Base-by-base conservation (phyloP, 495 filamentous ascomycete species). In the Amorphotheca resinae region DNA sequence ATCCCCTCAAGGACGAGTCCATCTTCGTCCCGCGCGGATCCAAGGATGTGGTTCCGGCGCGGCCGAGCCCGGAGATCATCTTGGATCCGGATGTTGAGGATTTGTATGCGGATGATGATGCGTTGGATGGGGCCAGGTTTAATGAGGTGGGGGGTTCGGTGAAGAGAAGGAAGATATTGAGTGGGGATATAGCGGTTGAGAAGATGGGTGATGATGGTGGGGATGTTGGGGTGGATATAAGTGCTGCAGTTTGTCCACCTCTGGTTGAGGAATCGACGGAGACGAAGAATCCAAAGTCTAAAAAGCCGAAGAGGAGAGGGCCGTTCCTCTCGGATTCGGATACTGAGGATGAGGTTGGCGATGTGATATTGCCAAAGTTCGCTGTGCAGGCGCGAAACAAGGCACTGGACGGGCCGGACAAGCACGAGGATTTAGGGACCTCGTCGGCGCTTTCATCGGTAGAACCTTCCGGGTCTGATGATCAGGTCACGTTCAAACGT, bases 131-230 rank as follows among this genome's bases (percentile, higher is more conserved):
- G n/a, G n/a, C n/a, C 12, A 55, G 71, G n/a, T 77, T 60, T 45
- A 76, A 78, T 56, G 76, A 79, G 51, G 53, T 44, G 38, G 50
- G 11, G 4, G 60, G 58, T 4, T 48, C 61, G 8, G 45, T 65
- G 0, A 78, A 77, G 56, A 63, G 58, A 53, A 50, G 65, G 54
- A 72, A 58, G 49, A 42, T 22, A 3, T 45, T 45, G 15, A 37
- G 31, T 34, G n/a, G 22, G 8, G 35, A 31, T 14, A 49, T 18
- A 44, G 22, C 33, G 28, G 26, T 20, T 9, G 20, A 15, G 18
- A 38, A 44, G n/a, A 37, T 21, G 33, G 6, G 15, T 18, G 23
- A 3, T 4, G 6, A 28, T 16, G 32, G n/a, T n/a, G n/a, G n/a
- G 8, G 11, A 16, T 42, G 30, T n/a, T n/a, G n/a, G n/a, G n/a